Evolutionary conservation across 129 eudicot species (phyloP).

Genomic region (Rutidosis leptorrhynchoides): DNA sequence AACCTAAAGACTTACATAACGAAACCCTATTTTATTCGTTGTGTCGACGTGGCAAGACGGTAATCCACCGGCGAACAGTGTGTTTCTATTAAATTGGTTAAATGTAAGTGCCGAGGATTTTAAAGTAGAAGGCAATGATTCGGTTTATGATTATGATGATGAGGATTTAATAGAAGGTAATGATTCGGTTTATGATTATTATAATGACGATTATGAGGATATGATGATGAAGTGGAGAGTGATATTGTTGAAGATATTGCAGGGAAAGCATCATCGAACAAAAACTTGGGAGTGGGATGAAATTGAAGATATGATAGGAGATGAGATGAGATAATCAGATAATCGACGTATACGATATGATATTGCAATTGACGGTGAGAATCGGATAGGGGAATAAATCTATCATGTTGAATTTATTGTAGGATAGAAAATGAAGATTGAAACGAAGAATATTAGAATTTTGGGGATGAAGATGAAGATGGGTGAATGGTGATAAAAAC

Average conservation of each 20-base stretch:
- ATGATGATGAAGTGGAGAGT: constrained; percentile 33
- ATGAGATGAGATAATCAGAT: too few relatives aligned
- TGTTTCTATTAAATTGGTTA: constrained; percentile 74
- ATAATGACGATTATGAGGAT: constrained; percentile 38
- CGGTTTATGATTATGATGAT: constrained; percentile 55
- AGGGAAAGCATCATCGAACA: constrained; percentile 78
- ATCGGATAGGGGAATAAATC: too few relatives aligned
- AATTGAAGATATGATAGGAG: too few relatives aligned
- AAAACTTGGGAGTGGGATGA: constrained; percentile 33
- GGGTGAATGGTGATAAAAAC: too few relatives aligned
- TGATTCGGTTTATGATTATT: constrained; percentile 43
- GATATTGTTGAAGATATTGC: constrained; percentile 88
- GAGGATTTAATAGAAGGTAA: constrained; percentile 32
- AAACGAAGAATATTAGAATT: too few relatives aligned
- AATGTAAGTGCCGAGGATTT: constrained; percentile 82
- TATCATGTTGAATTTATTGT: too few relatives aligned
- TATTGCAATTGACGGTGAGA: too few relatives aligned
- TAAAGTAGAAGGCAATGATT: constrained; percentile 81
- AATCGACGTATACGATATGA: too few relatives aligned
- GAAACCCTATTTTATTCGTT: constrained; percentile 58
- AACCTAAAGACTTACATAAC: constrained; percentile 75
- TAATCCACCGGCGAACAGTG: constrained; percentile 57
- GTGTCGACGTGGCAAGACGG: constrained; percentile 92
- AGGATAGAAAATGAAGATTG: too few relatives aligned
- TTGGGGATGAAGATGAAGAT: too few relatives aligned